Evolutionary conservation across 352 stramenopile genomes (phyloP).

Genomic region (Poterioochromonas sp.): DNA sequence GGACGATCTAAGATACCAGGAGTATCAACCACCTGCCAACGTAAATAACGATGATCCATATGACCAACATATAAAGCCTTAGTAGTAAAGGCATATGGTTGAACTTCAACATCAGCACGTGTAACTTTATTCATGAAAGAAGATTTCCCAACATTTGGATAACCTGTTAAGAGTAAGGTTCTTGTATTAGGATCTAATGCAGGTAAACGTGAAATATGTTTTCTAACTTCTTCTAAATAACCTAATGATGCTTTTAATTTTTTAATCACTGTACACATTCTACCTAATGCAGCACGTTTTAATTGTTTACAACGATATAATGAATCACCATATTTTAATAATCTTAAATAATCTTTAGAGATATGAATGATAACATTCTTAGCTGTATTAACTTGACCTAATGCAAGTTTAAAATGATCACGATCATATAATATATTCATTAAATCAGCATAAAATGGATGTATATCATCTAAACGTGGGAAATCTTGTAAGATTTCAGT

Average conservation of each 20-base stretch:
- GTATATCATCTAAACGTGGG: constrained; percentile 91
- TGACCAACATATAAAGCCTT: constrained; percentile 99
- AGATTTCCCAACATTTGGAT: constrained; percentile 99
- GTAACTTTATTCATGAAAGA: constrained; percentile 99
- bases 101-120: constrained; percentile 95
- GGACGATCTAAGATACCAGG: constrained; percentile 97
- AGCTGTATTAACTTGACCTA: constrained; percentile 97
- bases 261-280: constrained; percentile 98
- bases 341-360: constrained; percentile 94
- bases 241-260: constrained; percentile 95
- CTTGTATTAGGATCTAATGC: constrained; percentile 97
- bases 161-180: constrained; percentile 95
- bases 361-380: constrained; percentile 94
- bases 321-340: constrained; percentile 99
- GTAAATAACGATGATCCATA: constrained; percentile 98
- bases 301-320: constrained; percentile 99
- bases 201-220: constrained; percentile 95
- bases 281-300: constrained; percentile 95
- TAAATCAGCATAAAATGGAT: constrained; percentile 98
- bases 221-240: constrained; percentile 91
- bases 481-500: constrained; percentile 96
- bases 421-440: constrained; percentile 99
- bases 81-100: constrained; percentile 98
- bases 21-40: constrained; percentile 98
- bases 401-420: constrained; percentile 99